Evolutionary conservation across 352 stramenopile genomes (phyloP).

Genomic region (Pythium pyrilobum): DNA sequence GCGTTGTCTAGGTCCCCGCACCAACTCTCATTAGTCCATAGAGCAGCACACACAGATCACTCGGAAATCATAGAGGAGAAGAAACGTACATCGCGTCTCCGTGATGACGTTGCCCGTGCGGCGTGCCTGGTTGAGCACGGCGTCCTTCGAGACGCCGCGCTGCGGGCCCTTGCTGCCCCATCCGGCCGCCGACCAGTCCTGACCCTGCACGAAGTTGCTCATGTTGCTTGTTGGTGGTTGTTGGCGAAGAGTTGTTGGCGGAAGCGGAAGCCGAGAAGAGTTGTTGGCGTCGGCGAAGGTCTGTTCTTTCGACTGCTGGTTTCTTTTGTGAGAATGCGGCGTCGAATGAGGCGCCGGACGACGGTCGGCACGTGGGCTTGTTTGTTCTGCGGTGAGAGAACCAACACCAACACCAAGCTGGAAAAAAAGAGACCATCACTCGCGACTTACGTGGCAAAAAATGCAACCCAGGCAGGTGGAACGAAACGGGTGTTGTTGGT

Average conservation of each 20-base stretch:
- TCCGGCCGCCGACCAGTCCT: constrained; percentile 70
- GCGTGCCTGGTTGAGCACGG: constrained; percentile 67
- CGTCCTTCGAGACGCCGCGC: constrained; percentile 55
- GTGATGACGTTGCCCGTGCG: constrained; percentile 67
- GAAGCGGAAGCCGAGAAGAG: too few relatives aligned
- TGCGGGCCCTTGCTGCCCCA: constrained; percentile 67
- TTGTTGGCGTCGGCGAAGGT: not conserved
- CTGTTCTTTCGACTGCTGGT: not conserved
- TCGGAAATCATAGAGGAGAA: not conserved
- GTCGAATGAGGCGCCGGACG: too few relatives aligned
- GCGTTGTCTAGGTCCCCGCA: constrained; percentile 34
- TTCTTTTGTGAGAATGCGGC: not conserved
- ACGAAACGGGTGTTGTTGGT: not conserved
- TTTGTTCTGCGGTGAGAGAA: not conserved
- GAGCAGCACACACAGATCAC: not conserved
- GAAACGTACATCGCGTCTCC: constrained; percentile 61
- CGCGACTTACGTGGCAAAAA: constrained; percentile 13
- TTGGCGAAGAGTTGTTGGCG: not conserved
- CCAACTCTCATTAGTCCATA: not conserved
- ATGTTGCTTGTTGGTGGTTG: constrained; percentile 3
- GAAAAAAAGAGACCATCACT: constrained; percentile 16
- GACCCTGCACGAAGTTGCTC: constrained; percentile 64
- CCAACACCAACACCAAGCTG: constrained; percentile 9
- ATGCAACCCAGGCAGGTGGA: not conserved
- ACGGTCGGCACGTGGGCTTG: too few relatives aligned